Evolutionary conservation across 257 asterid species (phyloP), one percentile per base, ranked within the genome.

Genomic region (Asclepias syriaca): DNA sequence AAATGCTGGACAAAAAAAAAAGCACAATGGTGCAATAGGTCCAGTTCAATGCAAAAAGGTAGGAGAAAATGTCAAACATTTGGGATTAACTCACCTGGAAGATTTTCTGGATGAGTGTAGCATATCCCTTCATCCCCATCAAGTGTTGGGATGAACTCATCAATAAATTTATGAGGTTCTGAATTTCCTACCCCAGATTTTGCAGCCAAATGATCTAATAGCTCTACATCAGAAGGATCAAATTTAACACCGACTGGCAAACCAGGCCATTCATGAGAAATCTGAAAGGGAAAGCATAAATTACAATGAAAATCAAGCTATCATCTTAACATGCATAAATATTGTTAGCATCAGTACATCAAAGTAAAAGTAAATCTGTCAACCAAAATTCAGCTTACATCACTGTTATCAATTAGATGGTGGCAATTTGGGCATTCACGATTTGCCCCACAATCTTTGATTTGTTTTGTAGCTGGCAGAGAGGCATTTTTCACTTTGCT

Each of bases 81-180:
- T 14, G 56, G 65, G 65, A 46, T 21, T 50, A 59, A 74, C 89
- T 81, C 68, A 95, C 99, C 98, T 15, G 98, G 97, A 82, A 95
- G 99, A 79, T 92, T 86, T 82, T 92, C 98, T 21, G 99, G 99
- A 84, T 92, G 99, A 68, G 97, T 84, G 78, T 77, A 92, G 70
- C 93, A 90, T 71, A 95, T 90, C 59, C 99, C 99, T 19, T 83
- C 96, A 3, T 83, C 80, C 3, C 80, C 79, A 8, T 90, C 95
- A 59, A 95, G 82, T 13, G 99, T 92, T 0, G 93, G 95, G 77
- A 95, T 95, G 74, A 95, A 95, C 67, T 87, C 96, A 48, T 95
- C 96, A 16, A 92, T 89, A 34, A 88, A 78, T 46, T 51, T 29
- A 57, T 95, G 97, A 11, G 90, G 91, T 58, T 84, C 63, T 6